A percentile compares a stretch with the other conserved stretches of the same genome.
Evolutionary conservation across 2,329 filamentous ascomycete genomes (phyloP).

Genomic region (Fusarium clavum): DNA sequence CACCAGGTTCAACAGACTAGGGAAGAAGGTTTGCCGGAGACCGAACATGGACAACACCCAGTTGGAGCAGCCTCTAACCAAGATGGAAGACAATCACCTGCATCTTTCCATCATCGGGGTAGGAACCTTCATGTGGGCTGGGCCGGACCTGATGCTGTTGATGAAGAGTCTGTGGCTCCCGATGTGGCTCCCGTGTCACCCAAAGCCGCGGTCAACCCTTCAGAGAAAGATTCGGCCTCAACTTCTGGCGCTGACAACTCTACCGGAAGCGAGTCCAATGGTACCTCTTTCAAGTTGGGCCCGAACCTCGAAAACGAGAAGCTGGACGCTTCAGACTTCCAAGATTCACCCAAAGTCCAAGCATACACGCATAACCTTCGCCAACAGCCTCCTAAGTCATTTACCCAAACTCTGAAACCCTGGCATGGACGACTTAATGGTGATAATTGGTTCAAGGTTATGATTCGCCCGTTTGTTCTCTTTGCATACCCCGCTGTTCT

Average conservation of each 20-base stretch:
- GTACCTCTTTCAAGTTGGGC: constrained; percentile 42
- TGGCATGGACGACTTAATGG: constrained; percentile 82
- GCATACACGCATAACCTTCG: constrained; percentile 79
- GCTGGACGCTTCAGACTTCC: constrained; percentile 53
- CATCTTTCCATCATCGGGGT: constrained; percentile 34
- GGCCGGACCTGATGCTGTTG: constrained; percentile 46
- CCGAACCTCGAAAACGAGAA: constrained; percentile 58
- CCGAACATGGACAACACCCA: constrained; percentile 54
- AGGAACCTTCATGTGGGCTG: constrained; percentile 68
- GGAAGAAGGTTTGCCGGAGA: constrained; percentile 6
- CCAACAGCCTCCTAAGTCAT: constrained; percentile 75
- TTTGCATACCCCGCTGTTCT: constrained; percentile 89
- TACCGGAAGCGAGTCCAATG: constrained; percentile 40
- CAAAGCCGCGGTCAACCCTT: not conserved
- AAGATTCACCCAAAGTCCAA: constrained; percentile 51
- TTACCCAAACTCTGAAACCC: constrained; percentile 77
- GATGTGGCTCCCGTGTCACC: constrained; percentile 6
- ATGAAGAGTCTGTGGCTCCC: constrained; percentile 7
- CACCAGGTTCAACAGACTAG: constrained; percentile 38
- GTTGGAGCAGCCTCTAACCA: constrained; percentile 62
- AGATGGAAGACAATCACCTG: constrained; percentile 17
- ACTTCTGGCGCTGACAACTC: constrained; percentile 11
- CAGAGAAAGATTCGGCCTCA: not conserved
- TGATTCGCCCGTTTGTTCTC: constrained; percentile 83
- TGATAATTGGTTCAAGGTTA: constrained; percentile 84